Base-by-base conservation (phyloP, 2,329 filamentous ascomycete genomes). In the Cryphonectria carpinicola region DNA sequence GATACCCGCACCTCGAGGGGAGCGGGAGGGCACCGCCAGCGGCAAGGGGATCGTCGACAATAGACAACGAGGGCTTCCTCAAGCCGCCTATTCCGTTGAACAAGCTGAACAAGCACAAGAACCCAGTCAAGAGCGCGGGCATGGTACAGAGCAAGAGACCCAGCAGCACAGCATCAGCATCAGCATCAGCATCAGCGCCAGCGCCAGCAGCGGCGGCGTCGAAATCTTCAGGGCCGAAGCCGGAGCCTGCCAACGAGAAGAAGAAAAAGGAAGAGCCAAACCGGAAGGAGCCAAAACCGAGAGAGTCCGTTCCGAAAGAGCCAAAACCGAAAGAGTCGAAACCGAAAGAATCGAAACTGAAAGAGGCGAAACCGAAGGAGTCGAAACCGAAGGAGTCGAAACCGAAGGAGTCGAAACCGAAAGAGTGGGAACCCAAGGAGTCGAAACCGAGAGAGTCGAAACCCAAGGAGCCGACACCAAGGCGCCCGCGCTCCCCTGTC, bases 1-100 rank as follows among this genome's bases (percentile, higher is more conserved):
- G 91, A 76, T 90, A 93, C 77, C 85, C 89, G 13, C 93, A 93
- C 72, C 85, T 96, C 52, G 84, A 85, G 35, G 80, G 75, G 54
- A 49, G 17, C 32, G 37, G 1, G 3, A 39, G 56, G 32, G 74
- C 76, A n/a, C 46, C 7, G 19, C 10, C 46, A 11, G 22, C 7
- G 19, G 22, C 46, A 2, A 49, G 10, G 46, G 7, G 5, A 49
- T 49, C 19, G 28, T 43, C 74, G n/a, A 71, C 74, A 60, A 78
- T 77, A 71, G n/a, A 75, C 37, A 74, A 75, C 67, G 65, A 72
- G 58, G 66, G 70, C 72, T 17, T 70, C 35, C 74, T 67, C 70
- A 72, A 67, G 66, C 63, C 70, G n/a, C 19, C 25, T 52, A 56
- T 37, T 43, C 32, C 65, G 41, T 35, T 58, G 11, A 52, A 49